phyloP scores from a whole-genome alignment of 2,329 filamentous ascomycete species.

The Celoporthe dispersa region DNA sequence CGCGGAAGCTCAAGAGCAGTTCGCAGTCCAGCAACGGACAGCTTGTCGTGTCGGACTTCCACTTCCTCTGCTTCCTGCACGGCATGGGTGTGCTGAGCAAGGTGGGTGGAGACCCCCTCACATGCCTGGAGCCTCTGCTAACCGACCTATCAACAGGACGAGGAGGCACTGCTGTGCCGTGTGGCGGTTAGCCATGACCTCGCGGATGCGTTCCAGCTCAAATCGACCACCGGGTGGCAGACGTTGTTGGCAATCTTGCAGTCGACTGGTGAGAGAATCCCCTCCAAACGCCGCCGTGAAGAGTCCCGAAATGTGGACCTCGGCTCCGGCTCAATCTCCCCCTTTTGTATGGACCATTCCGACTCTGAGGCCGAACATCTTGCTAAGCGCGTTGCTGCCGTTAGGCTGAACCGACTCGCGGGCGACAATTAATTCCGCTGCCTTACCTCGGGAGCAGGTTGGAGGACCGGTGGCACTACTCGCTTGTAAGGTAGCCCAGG shows the following conservation, averaged over 20 bases:
- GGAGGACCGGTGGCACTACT: not conserved
- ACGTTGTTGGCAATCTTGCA: slow-evolving; percentile 91
- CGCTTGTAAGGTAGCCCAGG: not conserved
- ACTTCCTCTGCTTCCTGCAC: slow-evolving; percentile 86
- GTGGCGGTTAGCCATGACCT: slow-evolving; percentile 82
- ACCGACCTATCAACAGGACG: slow-evolving; percentile 66
- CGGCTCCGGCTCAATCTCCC: slow-evolving; percentile 30
- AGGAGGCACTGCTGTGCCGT: slow-evolving; percentile 83
- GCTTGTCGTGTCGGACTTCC: slow-evolving; percentile 85
- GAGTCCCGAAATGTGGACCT: slow-evolving; percentile 34
- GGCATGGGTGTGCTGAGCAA: slow-evolving; percentile 81
- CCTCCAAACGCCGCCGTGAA: slow-evolving; percentile 65
- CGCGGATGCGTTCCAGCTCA: slow-evolving; percentile 79
- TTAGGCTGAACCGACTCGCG: slow-evolving; percentile 58
- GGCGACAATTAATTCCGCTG: not conserved
- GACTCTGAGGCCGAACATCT: slow-evolving; percentile 53
- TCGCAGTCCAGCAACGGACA: slow-evolving; percentile 64
- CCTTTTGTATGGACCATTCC: slow-evolving; percentile 35
- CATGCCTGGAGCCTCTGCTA: not conserved
- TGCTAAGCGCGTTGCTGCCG: slow-evolving; percentile 69
- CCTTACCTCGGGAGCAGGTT: slow-evolving; percentile 4
- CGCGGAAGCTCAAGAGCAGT: slow-evolving; percentile 69
- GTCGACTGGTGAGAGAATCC: slow-evolving; percentile 95
- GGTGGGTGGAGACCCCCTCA: slow-evolving; percentile 56
- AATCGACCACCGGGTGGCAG: slow-evolving; percentile 90